These are phyloP conservation scores for Tetrapisispora phaffii DNA, from an alignment of 805 yeast species.

Conservation along the genomic window DNA sequence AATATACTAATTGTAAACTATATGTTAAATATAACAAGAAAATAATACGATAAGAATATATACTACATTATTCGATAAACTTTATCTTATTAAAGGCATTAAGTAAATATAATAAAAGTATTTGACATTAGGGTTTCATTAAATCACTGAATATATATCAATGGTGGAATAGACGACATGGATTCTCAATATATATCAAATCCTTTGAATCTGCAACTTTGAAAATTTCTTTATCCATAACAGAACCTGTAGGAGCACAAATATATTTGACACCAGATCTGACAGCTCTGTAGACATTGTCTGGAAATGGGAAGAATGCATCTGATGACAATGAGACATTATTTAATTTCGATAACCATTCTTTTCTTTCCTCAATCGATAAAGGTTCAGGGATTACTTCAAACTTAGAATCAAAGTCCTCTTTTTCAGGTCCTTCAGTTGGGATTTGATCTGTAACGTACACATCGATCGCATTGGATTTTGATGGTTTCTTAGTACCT, in stretches of 20 bases:
- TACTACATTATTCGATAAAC: too few relatives aligned
- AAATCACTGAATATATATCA: constrained; percentile 20
- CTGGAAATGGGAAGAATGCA: constrained; percentile 99
- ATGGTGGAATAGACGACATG: constrained; percentile 96
- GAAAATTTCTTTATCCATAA: constrained; percentile 92
- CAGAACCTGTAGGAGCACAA: constrained; percentile 96
- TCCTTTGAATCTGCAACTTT: constrained; percentile 89
- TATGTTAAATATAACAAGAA: too few relatives aligned
- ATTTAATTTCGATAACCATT: constrained; percentile 72
- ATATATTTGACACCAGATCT: constrained; percentile 93
- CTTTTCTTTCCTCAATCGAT: constrained; percentile 70
- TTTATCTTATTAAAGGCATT: neutral
- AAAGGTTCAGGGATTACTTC: constrained; percentile 75
- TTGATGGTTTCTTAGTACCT: constrained; percentile 96
- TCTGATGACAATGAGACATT: constrained; percentile 91
- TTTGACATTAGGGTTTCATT: constrained; percentile 1
- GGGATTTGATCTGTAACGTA: constrained; percentile 89
- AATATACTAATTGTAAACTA: neutral
- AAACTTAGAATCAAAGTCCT: constrained; percentile 86
- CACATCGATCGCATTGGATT: constrained; percentile 93
- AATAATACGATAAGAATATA: too few relatives aligned
- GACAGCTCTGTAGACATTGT: constrained; percentile 94
- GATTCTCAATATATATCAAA: constrained; percentile 91
- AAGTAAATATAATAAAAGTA: neutral
- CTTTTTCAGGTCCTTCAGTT: constrained; percentile 79